Evolutionary conservation across 140 eudicot species (phyloP).

Genomic region (Senecio squalidus): DNA sequence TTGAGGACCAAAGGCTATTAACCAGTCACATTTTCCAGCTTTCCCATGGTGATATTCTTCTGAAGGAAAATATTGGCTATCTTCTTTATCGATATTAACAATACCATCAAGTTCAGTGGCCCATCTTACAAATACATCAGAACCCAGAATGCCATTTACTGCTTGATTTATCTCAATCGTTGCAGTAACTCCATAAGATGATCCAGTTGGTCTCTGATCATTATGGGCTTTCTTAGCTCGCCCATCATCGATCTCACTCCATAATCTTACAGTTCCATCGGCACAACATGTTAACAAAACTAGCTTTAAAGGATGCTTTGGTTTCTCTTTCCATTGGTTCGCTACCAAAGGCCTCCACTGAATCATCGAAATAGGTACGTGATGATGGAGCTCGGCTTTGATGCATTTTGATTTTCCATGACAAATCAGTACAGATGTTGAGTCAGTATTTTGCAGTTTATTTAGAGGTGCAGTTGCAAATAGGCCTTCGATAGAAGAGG

Average conservation of each 20-base stretch:
- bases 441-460: constrained; percentile 23
- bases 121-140: constrained; percentile 67
- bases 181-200: constrained; percentile 73
- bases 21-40: constrained; percentile 92
- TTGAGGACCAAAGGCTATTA: constrained; percentile 73
- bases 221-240: constrained; percentile 42
- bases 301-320: constrained; percentile 36
- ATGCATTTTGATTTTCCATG: constrained; percentile 45
- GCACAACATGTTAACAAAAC: constrained; percentile 73
- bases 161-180: constrained; percentile 76
- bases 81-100: constrained; percentile 30
- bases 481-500: constrained; percentile 64
- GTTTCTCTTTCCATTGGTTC: constrained; percentile 32
- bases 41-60: constrained; percentile 43
- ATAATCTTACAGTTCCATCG: constrained; percentile 87
- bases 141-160: constrained; percentile 60
- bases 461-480: constrained; percentile 64
- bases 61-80: constrained; percentile 40
- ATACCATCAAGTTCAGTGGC: constrained; percentile 62
- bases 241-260: constrained; percentile 86
- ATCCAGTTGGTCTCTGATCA: constrained; percentile 42
- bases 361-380: constrained; percentile 61
- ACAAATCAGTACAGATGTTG: constrained; percentile 41
- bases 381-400: constrained; percentile 69
- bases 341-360: constrained; percentile 92